A percentile compares a stretch with the other conserved stretches of the same genome.
phyloP scores from a whole-genome alignment of 1,284 basidiomycete species.

The Wolfiporia cocos region DNA sequence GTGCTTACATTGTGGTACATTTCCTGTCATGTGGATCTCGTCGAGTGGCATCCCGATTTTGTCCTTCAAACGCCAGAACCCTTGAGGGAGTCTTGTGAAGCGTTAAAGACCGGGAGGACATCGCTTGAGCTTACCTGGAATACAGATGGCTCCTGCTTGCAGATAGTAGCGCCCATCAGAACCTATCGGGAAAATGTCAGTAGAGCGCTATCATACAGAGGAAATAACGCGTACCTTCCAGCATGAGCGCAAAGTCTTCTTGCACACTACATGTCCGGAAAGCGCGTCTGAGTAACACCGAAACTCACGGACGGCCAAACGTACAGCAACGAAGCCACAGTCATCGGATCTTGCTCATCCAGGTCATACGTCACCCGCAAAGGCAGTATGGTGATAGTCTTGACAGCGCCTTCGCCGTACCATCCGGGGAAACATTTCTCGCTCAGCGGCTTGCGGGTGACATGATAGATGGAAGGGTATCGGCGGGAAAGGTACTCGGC shows the following conservation, averaged over 20 bases:
- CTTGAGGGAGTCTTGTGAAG: slow-evolving; percentile 27
- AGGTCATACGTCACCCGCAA: slow-evolving; percentile 47
- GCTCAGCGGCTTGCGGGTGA: slow-evolving; percentile 31
- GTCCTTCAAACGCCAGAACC: slow-evolving; percentile 74
- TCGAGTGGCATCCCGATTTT: slow-evolving; percentile 71
- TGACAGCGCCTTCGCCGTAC: slow-evolving; percentile 44
- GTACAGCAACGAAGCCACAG: slow-evolving; percentile 49
- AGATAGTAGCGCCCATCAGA: slow-evolving; percentile 66
- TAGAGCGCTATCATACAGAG: slow-evolving; percentile 1
- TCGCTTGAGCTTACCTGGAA: slow-evolving; percentile 42
- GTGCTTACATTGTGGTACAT: slow-evolving; percentile 65
- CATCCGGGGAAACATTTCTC: slow-evolving; percentile 34
- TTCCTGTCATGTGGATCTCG: slow-evolving; percentile 64
- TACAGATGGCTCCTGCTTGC: slow-evolving; percentile 63
- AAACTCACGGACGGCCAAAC: slow-evolving; percentile 41
- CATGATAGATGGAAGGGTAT: slow-evolving; percentile 53
- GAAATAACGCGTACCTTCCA: slow-evolving; percentile 50
- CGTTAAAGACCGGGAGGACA: neutral
- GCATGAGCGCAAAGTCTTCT: slow-evolving; percentile 74
- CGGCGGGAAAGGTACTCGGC: slow-evolving; percentile 58
- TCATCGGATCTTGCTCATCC: slow-evolving; percentile 51
- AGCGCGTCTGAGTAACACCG: neutral
- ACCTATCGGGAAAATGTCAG: slow-evolving; percentile 28
- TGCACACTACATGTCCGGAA: slow-evolving; percentile 36
- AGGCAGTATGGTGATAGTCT: slow-evolving; percentile 47